Evolutionary conservation across 73 alveolate genomes (phyloP).

Genomic region (Paramecium sexaurelia): DNA sequence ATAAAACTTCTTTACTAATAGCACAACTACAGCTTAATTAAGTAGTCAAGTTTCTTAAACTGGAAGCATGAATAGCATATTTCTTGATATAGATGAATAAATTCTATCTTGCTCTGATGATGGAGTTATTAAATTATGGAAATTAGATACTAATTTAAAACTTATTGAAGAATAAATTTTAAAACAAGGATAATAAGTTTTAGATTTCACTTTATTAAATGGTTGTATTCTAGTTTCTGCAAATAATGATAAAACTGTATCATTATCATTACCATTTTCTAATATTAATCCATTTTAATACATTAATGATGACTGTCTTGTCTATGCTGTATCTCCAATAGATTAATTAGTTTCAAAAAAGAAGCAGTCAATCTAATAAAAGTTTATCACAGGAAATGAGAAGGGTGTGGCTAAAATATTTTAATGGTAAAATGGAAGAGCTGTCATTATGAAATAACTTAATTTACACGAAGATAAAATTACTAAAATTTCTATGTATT

Average conservation of each 20-base stretch:
- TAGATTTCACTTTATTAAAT: conserved; percentile 55
- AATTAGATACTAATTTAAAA: conserved; percentile 28
- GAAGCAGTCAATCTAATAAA: background rate
- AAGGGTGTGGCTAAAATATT: conserved; percentile 43
- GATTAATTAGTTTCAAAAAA: conserved; percentile 21
- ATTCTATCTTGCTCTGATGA: conserved; percentile 40
- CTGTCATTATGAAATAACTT: conserved; percentile 12
- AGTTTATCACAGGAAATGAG: conserved; percentile 44
- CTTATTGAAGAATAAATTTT: conserved; percentile 35
- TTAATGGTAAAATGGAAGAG: conserved; percentile 58
- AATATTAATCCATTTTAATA: conserved; percentile 23
- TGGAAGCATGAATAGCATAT: background rate
- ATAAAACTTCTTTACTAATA: conserved; percentile 29
- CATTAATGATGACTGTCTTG: conserved; percentile 1
- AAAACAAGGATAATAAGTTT: conserved; percentile 25
- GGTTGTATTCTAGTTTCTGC: conserved; percentile 44
- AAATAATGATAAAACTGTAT: background rate
- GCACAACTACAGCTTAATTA: conserved; percentile 26
- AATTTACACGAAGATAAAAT: conserved; percentile 49
- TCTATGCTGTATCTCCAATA: conserved; percentile 48
- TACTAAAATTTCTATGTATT: conserved; percentile 48
- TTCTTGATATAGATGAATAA: conserved; percentile 52
- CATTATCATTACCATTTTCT: conserved; percentile 40
- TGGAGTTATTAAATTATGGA: conserved; percentile 52
- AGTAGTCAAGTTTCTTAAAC: conserved; percentile 46